These are phyloP conservation scores for Fusarium foetens DNA, from an alignment of 2,329 filamentous ascomycete genomes.

Conservation along the genomic window DNA sequence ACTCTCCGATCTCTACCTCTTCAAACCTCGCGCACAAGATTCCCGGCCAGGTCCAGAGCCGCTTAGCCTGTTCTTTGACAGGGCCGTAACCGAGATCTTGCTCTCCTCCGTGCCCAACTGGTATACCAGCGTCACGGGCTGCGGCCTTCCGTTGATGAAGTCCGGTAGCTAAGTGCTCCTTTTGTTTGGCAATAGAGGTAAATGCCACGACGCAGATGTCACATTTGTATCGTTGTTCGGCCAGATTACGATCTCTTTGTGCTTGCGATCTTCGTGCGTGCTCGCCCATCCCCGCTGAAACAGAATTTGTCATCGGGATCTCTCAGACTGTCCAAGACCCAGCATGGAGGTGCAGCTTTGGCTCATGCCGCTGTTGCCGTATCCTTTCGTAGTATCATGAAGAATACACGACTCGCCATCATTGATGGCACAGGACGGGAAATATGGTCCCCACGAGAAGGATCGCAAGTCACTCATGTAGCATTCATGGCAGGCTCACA, in stretches of 20 bases:
- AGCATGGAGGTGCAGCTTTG: not conserved
- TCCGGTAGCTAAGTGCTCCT: not conserved
- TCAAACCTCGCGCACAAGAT: too few species aligned
- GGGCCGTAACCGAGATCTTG: not conserved
- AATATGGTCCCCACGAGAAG: not conserved
- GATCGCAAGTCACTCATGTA: not conserved
- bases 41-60: too few species aligned
- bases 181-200: not conserved
- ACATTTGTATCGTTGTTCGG: not conserved
- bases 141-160: not conserved
- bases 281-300: not conserved
- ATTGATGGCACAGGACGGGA: not conserved
- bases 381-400: not conserved
- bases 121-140: not conserved
- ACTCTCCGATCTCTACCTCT: too few species aligned
- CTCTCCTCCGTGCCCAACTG: fast-evolving
- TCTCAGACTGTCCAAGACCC: not conserved
- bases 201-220: not conserved
- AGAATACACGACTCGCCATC: not conserved
- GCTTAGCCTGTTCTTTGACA: not conserved
- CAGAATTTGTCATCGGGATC: not conserved
- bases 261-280: fast-evolving
- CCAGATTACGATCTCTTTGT: not conserved
- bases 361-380: not conserved
- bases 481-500: not conserved